These are phyloP conservation scores for Colletotrichum higginsianum DNA, from an alignment of 2,329 filamentous ascomycete genomes.

Conservation along the genomic window DNA sequence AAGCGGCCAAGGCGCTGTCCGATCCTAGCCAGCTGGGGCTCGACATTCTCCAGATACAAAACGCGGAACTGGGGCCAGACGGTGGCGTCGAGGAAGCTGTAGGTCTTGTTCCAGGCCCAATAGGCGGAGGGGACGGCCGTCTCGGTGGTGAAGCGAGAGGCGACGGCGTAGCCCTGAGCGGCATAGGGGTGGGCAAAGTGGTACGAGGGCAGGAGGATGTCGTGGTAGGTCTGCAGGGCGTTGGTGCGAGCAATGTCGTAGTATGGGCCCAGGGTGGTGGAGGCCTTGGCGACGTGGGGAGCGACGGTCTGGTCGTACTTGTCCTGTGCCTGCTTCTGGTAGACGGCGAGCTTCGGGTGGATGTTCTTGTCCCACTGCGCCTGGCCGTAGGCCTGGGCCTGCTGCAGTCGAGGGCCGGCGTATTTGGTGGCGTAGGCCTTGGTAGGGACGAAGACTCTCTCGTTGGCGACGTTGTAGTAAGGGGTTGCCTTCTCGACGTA, in stretches of 20 bases:
- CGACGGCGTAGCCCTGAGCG: slow-evolving; percentile 75
- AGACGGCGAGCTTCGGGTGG: slow-evolving; percentile 80
- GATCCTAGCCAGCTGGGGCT: slow-evolving; percentile 94
- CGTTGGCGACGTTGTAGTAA: slow-evolving; percentile 77
- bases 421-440: slow-evolving; percentile 79
- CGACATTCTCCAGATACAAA: slow-evolving; percentile 91
- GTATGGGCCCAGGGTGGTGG: slow-evolving; percentile 77
- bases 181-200: slow-evolving; percentile 81
- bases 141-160: slow-evolving; percentile 76
- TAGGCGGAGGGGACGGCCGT: slow-evolving; percentile 81
- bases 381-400: slow-evolving; percentile 76
- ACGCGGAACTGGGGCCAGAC: slow-evolving; percentile 87
- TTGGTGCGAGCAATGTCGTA: slow-evolving; percentile 76
- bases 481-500: slow-evolving; percentile 84
- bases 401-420: slow-evolving; percentile 79
- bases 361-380: slow-evolving; percentile 85
- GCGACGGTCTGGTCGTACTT: slow-evolving; percentile 81
- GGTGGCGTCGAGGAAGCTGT: slow-evolving; percentile 80
- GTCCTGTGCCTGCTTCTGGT: slow-evolving; percentile 71
- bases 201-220: slow-evolving; percentile 83
- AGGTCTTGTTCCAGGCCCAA: slow-evolving; percentile 78
- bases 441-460: slow-evolving; percentile 78
- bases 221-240: slow-evolving; percentile 77
- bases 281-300: slow-evolving; percentile 78
- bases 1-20: slow-evolving; percentile 89